Evolutionary conservation across 2,329 filamentous ascomycete genomes (phyloP), one percentile per base, ranked within the genome.

Genomic region (Colletotrichum karsti): DNA sequence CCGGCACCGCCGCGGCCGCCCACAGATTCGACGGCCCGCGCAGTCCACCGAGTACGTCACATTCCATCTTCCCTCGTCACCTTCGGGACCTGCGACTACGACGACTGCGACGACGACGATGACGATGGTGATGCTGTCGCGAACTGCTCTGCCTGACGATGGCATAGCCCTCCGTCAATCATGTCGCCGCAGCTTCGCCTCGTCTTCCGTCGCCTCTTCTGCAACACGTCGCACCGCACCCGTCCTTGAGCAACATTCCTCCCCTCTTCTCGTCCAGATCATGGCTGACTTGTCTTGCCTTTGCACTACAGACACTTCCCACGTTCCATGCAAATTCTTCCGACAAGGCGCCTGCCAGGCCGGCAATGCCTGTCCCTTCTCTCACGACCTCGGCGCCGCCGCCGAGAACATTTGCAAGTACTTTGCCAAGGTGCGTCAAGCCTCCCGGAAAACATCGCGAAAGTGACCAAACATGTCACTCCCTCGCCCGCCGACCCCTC

Each of bases 321-420:
- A 98, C 84, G 96, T 99, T 48, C 96, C 96, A 41, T 99, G 96
- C 92, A 98, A 98, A 87, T 99, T 99, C 92, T 99, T 96, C 82
- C 91, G 94, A 60, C 94, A 97, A 84, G 95, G 95, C 79, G 91
- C 94, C 75, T 99, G 96, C 81, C 95, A 98, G 87, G 96, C 96
- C 65, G 96, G 96, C 74, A 93, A 93, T 79, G 94, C 95, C 72
- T 99, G 96, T 83, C 96, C 96, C 42, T 99, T 98, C 82, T 93
- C 94, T 75, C 96, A 99, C 83, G 95, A 97, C 71, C 90, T 96
- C 71, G 93, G 96, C 77, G 88, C 91, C 30, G 90, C 94, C 42
- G 89, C 92, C 57, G 94, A 98, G 79, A 95, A 93, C 70, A 90
- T 97, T 72, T 99, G 96, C 91, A 99, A 98, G 83, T 99, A 98